These are phyloP conservation scores for Fonsecaea nubica DNA, from an alignment of 2,329 filamentous ascomycete genomes.

Conservation along the genomic window DNA sequence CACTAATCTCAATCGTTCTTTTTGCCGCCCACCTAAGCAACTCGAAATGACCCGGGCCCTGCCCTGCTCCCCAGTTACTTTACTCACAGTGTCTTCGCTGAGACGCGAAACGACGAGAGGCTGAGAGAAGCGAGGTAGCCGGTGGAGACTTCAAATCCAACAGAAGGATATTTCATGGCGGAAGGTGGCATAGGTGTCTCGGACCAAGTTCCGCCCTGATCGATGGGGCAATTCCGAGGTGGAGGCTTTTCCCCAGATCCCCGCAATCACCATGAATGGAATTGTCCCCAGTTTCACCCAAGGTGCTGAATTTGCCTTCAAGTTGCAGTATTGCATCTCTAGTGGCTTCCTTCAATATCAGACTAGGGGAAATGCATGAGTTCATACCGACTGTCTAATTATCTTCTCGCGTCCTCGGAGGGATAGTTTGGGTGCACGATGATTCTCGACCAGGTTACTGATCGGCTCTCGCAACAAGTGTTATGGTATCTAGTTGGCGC, in stretches of 20 bases:
- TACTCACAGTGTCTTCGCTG: no score
- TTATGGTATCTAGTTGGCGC: slow-evolving; percentile 4
- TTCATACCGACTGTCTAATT: background rate
- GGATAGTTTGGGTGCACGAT: background rate
- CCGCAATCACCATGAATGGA: background rate
- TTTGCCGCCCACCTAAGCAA: no score
- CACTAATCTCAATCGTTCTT: slow-evolving; percentile 51
- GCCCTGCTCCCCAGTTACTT: no score
- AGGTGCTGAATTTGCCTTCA: background rate
- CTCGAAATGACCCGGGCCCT: no score
- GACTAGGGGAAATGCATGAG: background rate
- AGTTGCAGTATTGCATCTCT: background rate
- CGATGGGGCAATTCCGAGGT: slow-evolving; percentile 13
- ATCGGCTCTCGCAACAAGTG: slow-evolving; percentile 10
- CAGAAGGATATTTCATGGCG: background rate
- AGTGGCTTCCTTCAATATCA: background rate
- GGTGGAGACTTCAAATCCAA: background rate
- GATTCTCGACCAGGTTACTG: slow-evolving; percentile 10
- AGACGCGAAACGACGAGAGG: no score
- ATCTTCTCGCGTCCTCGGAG: background rate
- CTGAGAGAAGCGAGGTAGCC: no score
- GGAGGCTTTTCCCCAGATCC: slow-evolving; percentile 1
- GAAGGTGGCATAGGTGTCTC: background rate
- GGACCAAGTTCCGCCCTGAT: background rate
- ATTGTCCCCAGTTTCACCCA: background rate